A percentile compares a stretch with the other conserved stretches of the same genome.
These are phyloP conservation scores for Diaporthe nobilis DNA, from an alignment of 2,329 filamentous ascomycete genomes.

Conservation along the genomic window DNA sequence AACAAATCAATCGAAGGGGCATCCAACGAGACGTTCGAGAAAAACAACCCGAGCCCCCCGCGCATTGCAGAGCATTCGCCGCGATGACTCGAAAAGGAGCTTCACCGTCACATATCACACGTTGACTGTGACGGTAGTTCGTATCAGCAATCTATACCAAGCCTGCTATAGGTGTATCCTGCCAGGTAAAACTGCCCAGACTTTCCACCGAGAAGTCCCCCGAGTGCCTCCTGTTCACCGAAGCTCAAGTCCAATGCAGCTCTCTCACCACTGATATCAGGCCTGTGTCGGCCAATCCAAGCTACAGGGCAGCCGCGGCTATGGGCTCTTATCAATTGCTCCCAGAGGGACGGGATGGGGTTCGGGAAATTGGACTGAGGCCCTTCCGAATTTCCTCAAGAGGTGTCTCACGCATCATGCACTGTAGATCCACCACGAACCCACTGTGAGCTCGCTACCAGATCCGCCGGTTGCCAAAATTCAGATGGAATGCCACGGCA, in stretches of 20 bases:
- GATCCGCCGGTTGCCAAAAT: conserved; percentile 12
- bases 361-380: conserved; percentile 11
- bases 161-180: conserved; percentile 16
- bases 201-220: not conserved
- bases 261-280: not conserved
- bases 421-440: conserved; percentile 20
- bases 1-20: conserved; percentile 2
- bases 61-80: conserved; percentile 24
- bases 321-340: conserved; percentile 7
- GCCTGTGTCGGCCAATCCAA: not conserved
- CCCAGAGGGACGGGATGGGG: conserved; percentile 1
- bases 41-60: not conserved
- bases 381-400: conserved; percentile 17
- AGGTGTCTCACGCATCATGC: conserved; percentile 23
- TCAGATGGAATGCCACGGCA: not conserved
- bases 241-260: conserved; percentile 11
- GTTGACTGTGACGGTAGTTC: conserved; percentile 33
- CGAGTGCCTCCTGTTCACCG: not conserved
- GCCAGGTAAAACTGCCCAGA: conserved; percentile 19
- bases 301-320: not conserved
- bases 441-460: conserved; percentile 21
- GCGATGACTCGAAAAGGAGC: conserved; percentile 31
- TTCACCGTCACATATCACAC: conserved; percentile 35
- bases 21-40: not conserved
- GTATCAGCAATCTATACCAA: conserved; percentile 31